Evolutionary conservation across 306 rosid genomes (phyloP).

Genomic region (Trifolium dubium): DNA sequence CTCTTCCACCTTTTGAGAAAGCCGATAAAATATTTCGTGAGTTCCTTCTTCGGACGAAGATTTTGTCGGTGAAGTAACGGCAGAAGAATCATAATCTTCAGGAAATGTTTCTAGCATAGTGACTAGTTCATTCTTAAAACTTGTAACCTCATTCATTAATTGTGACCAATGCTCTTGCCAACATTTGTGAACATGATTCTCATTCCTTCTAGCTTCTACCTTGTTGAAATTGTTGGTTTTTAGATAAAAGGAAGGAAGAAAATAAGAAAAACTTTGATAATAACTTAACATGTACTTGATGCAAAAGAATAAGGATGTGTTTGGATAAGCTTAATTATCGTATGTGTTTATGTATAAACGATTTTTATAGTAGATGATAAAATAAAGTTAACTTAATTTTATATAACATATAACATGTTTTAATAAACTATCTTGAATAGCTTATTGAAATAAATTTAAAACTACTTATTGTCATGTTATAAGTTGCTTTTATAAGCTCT

Average conservation of each 20-base stretch:
- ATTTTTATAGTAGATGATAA: too few relatives aligned
- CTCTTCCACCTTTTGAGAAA: slow-evolving; percentile 37
- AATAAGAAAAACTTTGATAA: not conserved
- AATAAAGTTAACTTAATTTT: too few relatives aligned
- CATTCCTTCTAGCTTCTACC: slow-evolving; percentile 44
- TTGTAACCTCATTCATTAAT: slow-evolving; percentile 58
- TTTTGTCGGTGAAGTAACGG: slow-evolving; percentile 41
- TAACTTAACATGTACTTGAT: not conserved
- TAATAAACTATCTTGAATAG: too few relatives aligned
- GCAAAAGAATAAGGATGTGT: not conserved
- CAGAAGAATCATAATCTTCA: slow-evolving; percentile 43
- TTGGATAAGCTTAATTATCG: too few relatives aligned
- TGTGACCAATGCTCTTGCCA: slow-evolving; percentile 59
- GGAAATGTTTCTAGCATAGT: slow-evolving; percentile 36
- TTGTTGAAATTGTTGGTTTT: slow-evolving; percentile 31
- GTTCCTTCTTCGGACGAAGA: slow-evolving; percentile 40
- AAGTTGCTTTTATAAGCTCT: too few relatives aligned
- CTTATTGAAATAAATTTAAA: too few relatives aligned
- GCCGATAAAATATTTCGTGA: not conserved
- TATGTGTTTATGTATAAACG: too few relatives aligned
- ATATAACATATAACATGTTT: too few relatives aligned
- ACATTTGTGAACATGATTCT: slow-evolving; percentile 41
- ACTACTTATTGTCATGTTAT: too few relatives aligned
- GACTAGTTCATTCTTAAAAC: slow-evolving; percentile 54
- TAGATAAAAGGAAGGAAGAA: not conserved